Evolutionary conservation across 768 basidiomycete species (phyloP).

Genomic region (Sutorius australiensis): DNA sequence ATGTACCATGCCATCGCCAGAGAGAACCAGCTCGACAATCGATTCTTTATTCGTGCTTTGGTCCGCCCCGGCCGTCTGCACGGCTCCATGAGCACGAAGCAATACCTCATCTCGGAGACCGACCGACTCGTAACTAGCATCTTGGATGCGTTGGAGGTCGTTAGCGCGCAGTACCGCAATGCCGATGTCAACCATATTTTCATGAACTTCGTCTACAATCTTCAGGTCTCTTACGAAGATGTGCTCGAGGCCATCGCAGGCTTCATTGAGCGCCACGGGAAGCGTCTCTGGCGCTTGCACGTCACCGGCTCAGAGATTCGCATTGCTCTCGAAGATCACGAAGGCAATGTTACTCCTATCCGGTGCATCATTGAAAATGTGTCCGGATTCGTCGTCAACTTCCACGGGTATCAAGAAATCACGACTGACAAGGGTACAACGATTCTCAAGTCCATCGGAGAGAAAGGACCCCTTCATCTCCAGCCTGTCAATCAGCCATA

Average conservation of each 20-base stretch:
- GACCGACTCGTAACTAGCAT: conserved; percentile 93
- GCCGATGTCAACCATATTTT: conserved; percentile 99
- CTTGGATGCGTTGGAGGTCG: conserved; percentile 92
- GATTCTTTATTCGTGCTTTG: conserved; percentile 97
- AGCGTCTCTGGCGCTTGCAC: conserved; percentile 95
- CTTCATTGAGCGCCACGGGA: conserved; percentile 98
- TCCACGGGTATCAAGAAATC: conserved; percentile 97
- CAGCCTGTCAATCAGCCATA: conserved; percentile 93
- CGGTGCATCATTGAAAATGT: conserved; percentile 99
- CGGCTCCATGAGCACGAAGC: conserved; percentile 89
- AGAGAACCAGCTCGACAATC: conserved; percentile 95
- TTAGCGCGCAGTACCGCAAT: conserved; percentile 82
- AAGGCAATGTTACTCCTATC: conserved; percentile 93
- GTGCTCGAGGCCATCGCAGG: conserved; percentile 97
- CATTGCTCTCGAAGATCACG: conserved; percentile 88
- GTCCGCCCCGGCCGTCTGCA: conserved; percentile 93
- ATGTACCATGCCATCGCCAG: conserved; percentile 94
- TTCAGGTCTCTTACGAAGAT: conserved; percentile 93
- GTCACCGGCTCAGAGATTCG: conserved; percentile 98
- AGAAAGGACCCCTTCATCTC: conserved; percentile 93
- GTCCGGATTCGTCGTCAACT: conserved; percentile 98
- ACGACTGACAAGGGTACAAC: conserved; percentile 92
- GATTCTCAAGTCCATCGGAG: conserved; percentile 96
- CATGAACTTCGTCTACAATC: conserved; percentile 98
- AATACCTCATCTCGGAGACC: conserved; percentile 98